A percentile compares a stretch with the other conserved stretches of the same genome.
phyloP scores from a whole-genome alignment of 345 rosid species.

The Gossypium ekmanianum region DNA sequence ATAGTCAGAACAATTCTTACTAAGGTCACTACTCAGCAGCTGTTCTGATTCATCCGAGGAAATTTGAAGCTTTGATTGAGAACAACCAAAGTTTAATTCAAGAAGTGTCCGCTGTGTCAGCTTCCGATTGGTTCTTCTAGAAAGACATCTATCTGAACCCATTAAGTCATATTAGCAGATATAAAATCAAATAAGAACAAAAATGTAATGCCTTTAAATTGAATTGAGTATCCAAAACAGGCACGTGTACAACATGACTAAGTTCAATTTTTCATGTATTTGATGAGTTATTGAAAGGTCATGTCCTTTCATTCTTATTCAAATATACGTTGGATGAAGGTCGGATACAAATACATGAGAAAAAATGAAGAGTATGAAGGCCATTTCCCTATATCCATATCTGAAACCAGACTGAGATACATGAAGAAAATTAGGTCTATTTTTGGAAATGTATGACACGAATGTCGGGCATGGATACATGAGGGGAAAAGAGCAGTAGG shows the following conservation, averaged over 20 bases:
- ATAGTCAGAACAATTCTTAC: slow-evolving; percentile 1
- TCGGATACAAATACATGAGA: not conserved
- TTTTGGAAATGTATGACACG: not conserved
- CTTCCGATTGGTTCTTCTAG: slow-evolving; percentile 61
- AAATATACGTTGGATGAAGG: not conserved
- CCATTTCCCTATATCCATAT: not conserved
- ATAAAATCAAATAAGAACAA: not conserved
- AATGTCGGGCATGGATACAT: not conserved
- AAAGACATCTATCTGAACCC: slow-evolving; percentile 45
- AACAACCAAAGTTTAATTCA: slow-evolving; percentile 46
- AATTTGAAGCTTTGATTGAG: slow-evolving; percentile 27
- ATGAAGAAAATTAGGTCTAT: no score
- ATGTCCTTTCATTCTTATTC: not conserved
- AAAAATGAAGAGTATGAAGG: no score
- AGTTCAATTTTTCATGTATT: not conserved
- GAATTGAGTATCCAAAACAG: not conserved
- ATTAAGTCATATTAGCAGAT: slow-evolving; percentile 18
- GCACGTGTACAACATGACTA: not conserved
- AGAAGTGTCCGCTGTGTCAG: slow-evolving; percentile 77
- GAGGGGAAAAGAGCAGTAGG: not conserved
- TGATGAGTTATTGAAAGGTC: not conserved
- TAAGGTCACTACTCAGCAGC: slow-evolving; percentile 9
- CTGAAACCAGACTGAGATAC: not conserved
- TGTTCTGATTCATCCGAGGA: slow-evolving; percentile 22
- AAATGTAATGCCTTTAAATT: not conserved